phyloP scores from a whole-genome alignment of 139 green algal genomes.

The Auxenochlorella pyrenoidosa region DNA sequence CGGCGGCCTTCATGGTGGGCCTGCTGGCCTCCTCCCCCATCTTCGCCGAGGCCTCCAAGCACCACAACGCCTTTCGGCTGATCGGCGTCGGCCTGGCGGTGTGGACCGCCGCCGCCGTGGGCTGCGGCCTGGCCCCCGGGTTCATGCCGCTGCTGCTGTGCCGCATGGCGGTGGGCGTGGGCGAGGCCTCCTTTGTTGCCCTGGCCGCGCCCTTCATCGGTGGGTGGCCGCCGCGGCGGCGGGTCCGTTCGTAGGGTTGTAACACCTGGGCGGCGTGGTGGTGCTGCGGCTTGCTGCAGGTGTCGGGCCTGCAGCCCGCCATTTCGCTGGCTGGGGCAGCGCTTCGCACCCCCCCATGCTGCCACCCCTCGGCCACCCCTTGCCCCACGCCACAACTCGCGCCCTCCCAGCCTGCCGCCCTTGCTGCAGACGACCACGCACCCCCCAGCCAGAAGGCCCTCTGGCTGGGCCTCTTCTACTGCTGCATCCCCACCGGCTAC shows the following conservation, averaged over 20 bases:
- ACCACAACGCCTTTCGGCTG: conserved; percentile 71
- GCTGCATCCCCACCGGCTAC: conserved; percentile 86
- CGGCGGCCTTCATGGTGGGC: conserved; percentile 94
- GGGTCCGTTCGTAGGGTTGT: too few relatives aligned
- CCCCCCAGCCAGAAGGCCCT: conserved; percentile 72
- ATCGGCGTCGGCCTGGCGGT: conserved; percentile 89
- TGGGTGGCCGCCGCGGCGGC: conserved; percentile 20
- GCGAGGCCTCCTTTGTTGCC: conserved; percentile 94
- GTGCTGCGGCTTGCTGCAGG: neutral
- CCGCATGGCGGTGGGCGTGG: conserved; percentile 87
- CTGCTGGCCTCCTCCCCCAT: conserved; percentile 90
- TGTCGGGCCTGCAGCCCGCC: too few relatives aligned
- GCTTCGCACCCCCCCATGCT: too few relatives aligned
- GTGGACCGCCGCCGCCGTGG: conserved; percentile 78
- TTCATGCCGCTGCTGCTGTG: conserved; percentile 75
- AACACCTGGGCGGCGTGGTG: neutral
- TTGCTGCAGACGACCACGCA: conserved; percentile 87
- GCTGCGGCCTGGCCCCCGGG: conserved; percentile 70
- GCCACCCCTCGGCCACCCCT: too few relatives aligned
- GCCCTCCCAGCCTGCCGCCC: neutral
- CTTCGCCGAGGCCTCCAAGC: conserved; percentile 86
- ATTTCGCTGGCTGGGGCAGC: too few relatives aligned
- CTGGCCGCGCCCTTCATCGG: conserved; percentile 96
- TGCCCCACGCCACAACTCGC: neutral
- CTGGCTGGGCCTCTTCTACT: conserved; percentile 93